phyloP scores from a whole-genome alignment of 768 basidiomycete species.

The Podaxis sp. region DNA sequence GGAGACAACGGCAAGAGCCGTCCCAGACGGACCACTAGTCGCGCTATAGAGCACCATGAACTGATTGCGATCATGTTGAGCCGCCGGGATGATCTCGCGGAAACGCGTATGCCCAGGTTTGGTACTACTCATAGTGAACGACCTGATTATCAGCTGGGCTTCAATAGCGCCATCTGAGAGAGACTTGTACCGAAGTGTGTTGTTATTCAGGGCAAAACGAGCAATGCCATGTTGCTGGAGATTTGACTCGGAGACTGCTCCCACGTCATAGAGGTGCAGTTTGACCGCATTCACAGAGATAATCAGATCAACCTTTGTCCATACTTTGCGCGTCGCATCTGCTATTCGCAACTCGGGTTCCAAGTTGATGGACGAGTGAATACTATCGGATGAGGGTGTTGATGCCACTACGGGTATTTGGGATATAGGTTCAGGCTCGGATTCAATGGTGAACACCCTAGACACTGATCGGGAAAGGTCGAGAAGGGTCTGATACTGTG shows the following conservation, averaged over 20 bases:
- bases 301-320: conserved; percentile 72
- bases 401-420: conserved; percentile 23
- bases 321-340: conserved; percentile 32
- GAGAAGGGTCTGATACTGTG: conserved; percentile 76
- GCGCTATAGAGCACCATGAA: conserved; percentile 91
- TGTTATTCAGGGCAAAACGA: conserved; percentile 80
- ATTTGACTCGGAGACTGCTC: conserved; percentile 53
- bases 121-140: conserved; percentile 90
- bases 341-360: conserved; percentile 58
- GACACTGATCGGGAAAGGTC: conserved; percentile 68
- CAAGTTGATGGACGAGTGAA: conserved; percentile 35
- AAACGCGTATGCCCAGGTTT: conserved; percentile 80
- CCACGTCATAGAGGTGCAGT: conserved; percentile 81
- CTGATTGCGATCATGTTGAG: conserved; percentile 84
- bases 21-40: conserved; percentile 54
- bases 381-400: conserved; percentile 13
- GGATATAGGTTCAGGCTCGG: conserved; percentile 34
- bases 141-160: conserved; percentile 84
- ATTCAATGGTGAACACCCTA: conserved; percentile 51
- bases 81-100: conserved; percentile 93
- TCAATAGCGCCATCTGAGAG: conserved; percentile 84
- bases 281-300: conserved; percentile 72
- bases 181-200: conserved; percentile 75
- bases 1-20: conserved; percentile 78
- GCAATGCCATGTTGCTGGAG: conserved; percentile 82